A percentile compares a stretch with the other conserved stretches of the same genome.
Evolutionary conservation across 805 yeast species (phyloP).

Genomic region (Metahyphopichia silvanorum): DNA sequence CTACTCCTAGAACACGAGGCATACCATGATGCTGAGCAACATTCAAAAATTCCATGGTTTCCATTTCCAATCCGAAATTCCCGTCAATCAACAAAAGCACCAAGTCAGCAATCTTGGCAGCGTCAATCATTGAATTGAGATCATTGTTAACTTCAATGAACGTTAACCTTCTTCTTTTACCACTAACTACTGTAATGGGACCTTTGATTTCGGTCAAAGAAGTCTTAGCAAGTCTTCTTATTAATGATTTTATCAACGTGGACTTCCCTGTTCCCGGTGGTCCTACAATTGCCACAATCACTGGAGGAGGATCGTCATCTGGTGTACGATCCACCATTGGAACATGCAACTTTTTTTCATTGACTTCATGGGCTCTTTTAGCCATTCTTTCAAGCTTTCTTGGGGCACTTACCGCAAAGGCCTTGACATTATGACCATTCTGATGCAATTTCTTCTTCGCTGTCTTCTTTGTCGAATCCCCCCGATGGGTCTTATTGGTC

Average conservation of each 20-base stretch:
- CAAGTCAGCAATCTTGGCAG: slow-evolving; percentile 92
- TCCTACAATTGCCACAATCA: slow-evolving; percentile 94
- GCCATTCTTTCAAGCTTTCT: slow-evolving; percentile 84
- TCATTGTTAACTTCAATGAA: slow-evolving; percentile 92
- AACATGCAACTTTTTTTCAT: slow-evolving; percentile 85
- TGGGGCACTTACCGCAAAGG: slow-evolving; percentile 55
- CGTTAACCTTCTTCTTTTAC: slow-evolving; percentile 88
- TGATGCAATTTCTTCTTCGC: slow-evolving; percentile 86
- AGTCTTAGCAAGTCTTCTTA: slow-evolving; percentile 84
- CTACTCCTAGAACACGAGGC: slow-evolving; percentile 94
- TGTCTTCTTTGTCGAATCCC: slow-evolving; percentile 45
- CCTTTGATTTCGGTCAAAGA: slow-evolving; percentile 85
- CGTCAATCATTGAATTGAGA: slow-evolving; percentile 91
- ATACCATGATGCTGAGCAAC: slow-evolving; percentile 98
- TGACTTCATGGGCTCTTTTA: slow-evolving; percentile 74
- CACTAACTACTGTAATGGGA: slow-evolving; percentile 94
- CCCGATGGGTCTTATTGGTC: slow-evolving; percentile 81
- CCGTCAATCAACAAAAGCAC: slow-evolving; percentile 91
- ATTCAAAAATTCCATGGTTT: slow-evolving; percentile 96
- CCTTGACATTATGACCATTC: slow-evolving; percentile 59
- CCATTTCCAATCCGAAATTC: slow-evolving; percentile 98
- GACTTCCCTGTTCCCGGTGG: slow-evolving; percentile 99
- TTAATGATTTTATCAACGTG: slow-evolving; percentile 84
- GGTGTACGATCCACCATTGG: slow-evolving; percentile 98
- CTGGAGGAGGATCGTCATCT: slow-evolving; percentile 96